phyloP scores from a whole-genome alignment of 2,329 filamentous ascomycete species.

The Aureobasidium leucospermi region DNA sequence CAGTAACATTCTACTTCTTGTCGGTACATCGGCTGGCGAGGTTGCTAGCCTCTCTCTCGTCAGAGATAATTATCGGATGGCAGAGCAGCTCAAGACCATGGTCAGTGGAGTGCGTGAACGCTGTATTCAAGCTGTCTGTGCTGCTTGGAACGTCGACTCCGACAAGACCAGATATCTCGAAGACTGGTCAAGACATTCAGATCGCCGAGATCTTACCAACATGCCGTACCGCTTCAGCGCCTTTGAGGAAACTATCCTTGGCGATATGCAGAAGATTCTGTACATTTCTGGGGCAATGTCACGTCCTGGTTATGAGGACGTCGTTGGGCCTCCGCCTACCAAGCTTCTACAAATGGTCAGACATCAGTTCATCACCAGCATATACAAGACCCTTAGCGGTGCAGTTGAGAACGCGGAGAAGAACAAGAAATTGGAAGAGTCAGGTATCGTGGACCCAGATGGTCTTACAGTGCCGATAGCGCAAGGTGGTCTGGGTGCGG shows the following conservation, averaged over 20 bases:
- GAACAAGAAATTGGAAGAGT: constrained; percentile 50
- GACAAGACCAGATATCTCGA: constrained; percentile 89
- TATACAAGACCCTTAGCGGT: constrained; percentile 89
- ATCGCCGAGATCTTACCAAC: constrained; percentile 78
- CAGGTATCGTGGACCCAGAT: constrained; percentile 47
- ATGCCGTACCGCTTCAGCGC: constrained; percentile 82
- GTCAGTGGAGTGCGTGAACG: constrained; percentile 76
- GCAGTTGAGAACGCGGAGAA: constrained; percentile 96
- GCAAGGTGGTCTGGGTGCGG: neutral
- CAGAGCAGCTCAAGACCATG: constrained; percentile 68
- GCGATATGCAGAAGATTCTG: constrained; percentile 88
- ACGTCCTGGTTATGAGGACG: constrained; percentile 65
- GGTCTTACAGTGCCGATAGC: constrained; percentile 32
- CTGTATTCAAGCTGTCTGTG: constrained; percentile 75
- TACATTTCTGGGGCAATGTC: constrained; percentile 82
- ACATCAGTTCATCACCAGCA: constrained; percentile 82
- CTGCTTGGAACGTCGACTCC: constrained; percentile 87
- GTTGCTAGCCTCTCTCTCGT: constrained; percentile 70
- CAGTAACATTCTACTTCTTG: constrained; percentile 68
- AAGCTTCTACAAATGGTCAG: constrained; percentile 89
- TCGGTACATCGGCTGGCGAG: constrained; percentile 82
- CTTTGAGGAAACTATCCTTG: constrained; percentile 75
- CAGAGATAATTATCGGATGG: constrained; percentile 45
- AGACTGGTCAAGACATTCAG: constrained; percentile 80
- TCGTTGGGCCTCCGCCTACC: constrained; percentile 74